phyloP scores from a whole-genome alignment of 169 alveolate genomes.

The Toxoplasma gondii region DNA sequence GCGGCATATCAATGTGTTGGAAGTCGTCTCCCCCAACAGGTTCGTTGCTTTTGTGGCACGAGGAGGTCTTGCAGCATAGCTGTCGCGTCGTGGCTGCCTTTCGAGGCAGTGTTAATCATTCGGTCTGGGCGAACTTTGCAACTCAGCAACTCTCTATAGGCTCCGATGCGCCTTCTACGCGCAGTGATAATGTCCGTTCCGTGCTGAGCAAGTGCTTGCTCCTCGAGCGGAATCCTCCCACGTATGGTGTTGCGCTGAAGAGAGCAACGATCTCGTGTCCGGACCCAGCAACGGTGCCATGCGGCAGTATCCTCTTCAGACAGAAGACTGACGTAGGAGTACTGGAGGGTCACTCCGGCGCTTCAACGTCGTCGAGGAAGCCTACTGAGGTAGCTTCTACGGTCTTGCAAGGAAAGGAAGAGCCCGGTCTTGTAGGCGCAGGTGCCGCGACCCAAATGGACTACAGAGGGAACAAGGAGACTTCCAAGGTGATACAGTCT shows the following conservation, averaged over 20 bases:
- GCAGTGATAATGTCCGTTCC: neutral
- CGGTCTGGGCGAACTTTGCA: conserved; percentile 2
- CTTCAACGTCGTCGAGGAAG: too few relatives aligned
- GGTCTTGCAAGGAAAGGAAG: neutral
- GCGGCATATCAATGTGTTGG: neutral
- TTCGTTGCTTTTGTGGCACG: neutral
- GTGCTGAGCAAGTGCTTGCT: neutral
- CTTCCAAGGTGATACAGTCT: neutral
- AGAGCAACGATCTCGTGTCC: neutral
- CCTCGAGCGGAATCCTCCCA: neutral
- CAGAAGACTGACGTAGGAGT: neutral
- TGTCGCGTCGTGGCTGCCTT: neutral
- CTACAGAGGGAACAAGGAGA: neutral
- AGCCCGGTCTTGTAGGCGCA: neutral
- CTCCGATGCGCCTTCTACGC: neutral
- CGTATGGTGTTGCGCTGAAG: neutral
- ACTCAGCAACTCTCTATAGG: neutral
- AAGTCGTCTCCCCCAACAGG: neutral
- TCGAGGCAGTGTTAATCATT: neutral
- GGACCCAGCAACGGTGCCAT: neutral
- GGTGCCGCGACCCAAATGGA: neutral
- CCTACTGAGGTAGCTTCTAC: neutral
- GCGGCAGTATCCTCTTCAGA: neutral
- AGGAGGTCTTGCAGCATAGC: neutral
- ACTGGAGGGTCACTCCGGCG: neutral